A percentile compares a stretch with the other conserved stretches of the same genome.
Evolutionary conservation across 306 rosid genomes (phyloP).

Genomic region (Cucumis hystrix): DNA sequence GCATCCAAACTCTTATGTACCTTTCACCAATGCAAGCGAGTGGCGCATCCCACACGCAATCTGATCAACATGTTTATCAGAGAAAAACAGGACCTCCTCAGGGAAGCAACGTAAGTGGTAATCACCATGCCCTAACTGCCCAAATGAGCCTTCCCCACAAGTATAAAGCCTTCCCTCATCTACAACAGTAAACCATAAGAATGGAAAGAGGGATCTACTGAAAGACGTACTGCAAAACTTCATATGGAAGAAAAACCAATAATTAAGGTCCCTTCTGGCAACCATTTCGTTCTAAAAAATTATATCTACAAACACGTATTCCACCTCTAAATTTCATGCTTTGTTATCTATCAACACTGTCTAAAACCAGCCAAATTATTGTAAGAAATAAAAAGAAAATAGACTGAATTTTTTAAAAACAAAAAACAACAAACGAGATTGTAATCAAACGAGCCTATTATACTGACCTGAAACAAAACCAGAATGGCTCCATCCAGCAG

Average conservation of each 20-base stretch:
- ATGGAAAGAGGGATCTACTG: neutral
- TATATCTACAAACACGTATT: too few species aligned
- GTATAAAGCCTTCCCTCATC: slow-evolving; percentile 54
- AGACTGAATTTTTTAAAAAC: too few species aligned
- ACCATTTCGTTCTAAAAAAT: too few species aligned
- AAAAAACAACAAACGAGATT: too few species aligned
- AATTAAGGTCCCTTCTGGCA: neutral
- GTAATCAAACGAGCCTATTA: too few species aligned
- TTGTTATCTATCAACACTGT: too few species aligned
- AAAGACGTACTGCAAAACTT: neutral
- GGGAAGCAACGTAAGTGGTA: slow-evolving; percentile 39
- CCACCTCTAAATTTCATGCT: too few species aligned
- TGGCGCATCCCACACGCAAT: slow-evolving; percentile 93
- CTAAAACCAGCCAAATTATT: too few species aligned
- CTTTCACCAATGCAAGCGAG: slow-evolving; percentile 67
- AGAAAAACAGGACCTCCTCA: slow-evolving; percentile 42
- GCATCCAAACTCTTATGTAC: slow-evolving; percentile 15
- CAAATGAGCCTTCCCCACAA: slow-evolving; percentile 88
- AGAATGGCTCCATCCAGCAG: slow-evolving; percentile 97
- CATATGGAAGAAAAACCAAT: neutral
- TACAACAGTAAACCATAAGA: slow-evolving; percentile 16
- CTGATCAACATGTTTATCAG: slow-evolving; percentile 32
- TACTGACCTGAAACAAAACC: slow-evolving; percentile 79
- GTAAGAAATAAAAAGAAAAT: too few species aligned
- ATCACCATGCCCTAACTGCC: slow-evolving; percentile 96